Percentiles rank a stretch among this genome's conserved stretches.
Evolutionary conservation across 495 filamentous ascomycete species (phyloP).

Genomic region (Monascus purpureus): DNA sequence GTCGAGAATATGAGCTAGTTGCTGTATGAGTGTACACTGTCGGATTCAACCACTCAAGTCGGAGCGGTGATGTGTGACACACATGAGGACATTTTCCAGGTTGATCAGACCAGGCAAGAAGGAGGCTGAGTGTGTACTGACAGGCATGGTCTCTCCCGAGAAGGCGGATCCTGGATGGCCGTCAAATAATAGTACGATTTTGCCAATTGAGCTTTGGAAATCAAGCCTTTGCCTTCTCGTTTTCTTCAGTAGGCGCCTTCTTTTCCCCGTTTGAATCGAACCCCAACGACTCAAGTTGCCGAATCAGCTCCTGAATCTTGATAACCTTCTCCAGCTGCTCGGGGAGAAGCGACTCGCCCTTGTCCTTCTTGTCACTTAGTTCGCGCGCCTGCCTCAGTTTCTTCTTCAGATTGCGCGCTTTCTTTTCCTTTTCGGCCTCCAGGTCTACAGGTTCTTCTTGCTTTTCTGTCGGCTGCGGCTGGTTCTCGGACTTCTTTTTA

Average conservation of each 20-base stretch:
- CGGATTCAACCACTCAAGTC: too few relatives aligned
- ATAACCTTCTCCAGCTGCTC: conserved; percentile 98
- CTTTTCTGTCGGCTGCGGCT: conserved; percentile 17
- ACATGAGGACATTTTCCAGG: too few relatives aligned
- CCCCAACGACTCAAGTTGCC: conserved; percentile 75
- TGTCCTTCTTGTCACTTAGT: conserved; percentile 78
- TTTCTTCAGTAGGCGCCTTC: conserved; percentile 15
- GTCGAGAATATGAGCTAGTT: too few relatives aligned
- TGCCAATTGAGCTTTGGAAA: too few relatives aligned
- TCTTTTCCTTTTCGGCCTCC: conserved; percentile 78
- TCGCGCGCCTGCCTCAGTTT: conserved; percentile 90
- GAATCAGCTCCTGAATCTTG: conserved; percentile 84
- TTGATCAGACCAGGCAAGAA: too few relatives aligned
- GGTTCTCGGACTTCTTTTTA: conserved; percentile 8
- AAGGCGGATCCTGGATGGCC: too few relatives aligned
- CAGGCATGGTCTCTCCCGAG: too few relatives aligned
- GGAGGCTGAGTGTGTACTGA: too few relatives aligned
- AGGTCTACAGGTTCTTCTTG: conserved; percentile 31
- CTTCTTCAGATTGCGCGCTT: conserved; percentile 85
- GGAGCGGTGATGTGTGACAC: too few relatives aligned
- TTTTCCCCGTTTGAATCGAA: conserved; percentile 56
- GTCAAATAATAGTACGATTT: too few relatives aligned
- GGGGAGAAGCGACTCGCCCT: conserved; percentile 66
- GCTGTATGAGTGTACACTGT: too few relatives aligned
- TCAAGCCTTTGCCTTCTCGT: conserved; percentile 6